phyloP scores from a whole-genome alignment of 345 rosid genomes.

The Schrenkiella parvula region DNA sequence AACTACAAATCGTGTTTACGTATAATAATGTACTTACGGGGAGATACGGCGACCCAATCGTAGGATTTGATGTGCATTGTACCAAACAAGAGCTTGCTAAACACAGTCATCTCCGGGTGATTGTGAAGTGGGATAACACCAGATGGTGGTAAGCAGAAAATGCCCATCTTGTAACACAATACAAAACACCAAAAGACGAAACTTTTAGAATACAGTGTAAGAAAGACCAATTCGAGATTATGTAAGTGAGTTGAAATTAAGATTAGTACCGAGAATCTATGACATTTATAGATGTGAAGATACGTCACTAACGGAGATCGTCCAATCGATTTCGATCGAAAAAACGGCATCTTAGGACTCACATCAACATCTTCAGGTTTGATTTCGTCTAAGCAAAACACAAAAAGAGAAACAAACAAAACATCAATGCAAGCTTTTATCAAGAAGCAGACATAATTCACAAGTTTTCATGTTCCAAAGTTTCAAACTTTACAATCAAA shows the following conservation, averaged over 20 bases:
- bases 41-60: slow-evolving; percentile 67
- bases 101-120: slow-evolving; percentile 99
- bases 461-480: background rate
- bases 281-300: slow-evolving; percentile 54
- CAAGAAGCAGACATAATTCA: background rate
- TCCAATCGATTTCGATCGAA: slow-evolving; percentile 8
- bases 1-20: background rate
- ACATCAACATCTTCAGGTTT: slow-evolving; percentile 65
- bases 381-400: slow-evolving; percentile 48
- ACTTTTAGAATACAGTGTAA: no score
- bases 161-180: slow-evolving; percentile 61
- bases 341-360: slow-evolving; percentile 45
- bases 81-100: slow-evolving; percentile 93
- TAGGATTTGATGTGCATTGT: slow-evolving; percentile 93
- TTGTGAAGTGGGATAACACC: slow-evolving; percentile 94
- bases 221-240: background rate
- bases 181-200: background rate
- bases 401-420: background rate
- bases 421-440: background rate
- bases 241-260: background rate
- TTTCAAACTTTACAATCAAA: background rate
- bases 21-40: slow-evolving; percentile 17
- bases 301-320: slow-evolving; percentile 53
- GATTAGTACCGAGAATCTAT: slow-evolving; percentile 63
- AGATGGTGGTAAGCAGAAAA: slow-evolving; percentile 88